Base-by-base conservation (phyloP, 1,284 basidiomycete species). In the Veloporphyrellus conicus region DNA sequence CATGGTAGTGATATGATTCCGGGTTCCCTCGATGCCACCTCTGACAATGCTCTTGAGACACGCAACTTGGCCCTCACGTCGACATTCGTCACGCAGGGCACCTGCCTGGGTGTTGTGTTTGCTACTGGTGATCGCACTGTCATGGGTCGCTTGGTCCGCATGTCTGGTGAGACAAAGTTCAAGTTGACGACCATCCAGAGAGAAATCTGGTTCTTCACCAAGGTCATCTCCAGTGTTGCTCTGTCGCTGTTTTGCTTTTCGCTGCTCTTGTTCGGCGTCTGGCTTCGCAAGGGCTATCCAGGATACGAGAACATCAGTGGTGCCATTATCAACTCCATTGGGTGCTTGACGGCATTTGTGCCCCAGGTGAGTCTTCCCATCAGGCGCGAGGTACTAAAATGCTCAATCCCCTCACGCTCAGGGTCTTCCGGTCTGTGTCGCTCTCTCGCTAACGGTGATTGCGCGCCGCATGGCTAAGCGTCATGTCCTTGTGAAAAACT, bases 71-170 rank as follows among this genome's bases (percentile, higher is more conserved):
- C 79, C 3, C 68, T 86, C 20, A 71, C 66, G 10, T 75, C 74
- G 0, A 78, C 76, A 0, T 74, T 76, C 51, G 71, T 76, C 45
- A 73, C 79, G 1, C 74, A 76, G 39, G 83, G 84, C 6, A 74
- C 64, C 22, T 82, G 79, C 43, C 67, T 67, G n/a, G 83, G 77
- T 27, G 63, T 80, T 16, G 79, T 81, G 19, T 75, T 82, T 45
- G 75, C 77, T 38, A 79, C 77, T 1, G 81, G 82, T 36, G 76
- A 81, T 59, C 69, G 67, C 29, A 81, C 81, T 3, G 74, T 76
- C 45, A 75, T 77, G 74, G 84, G 84, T n/a, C 73, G 80, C 33
- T 74, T 82, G 50, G 74, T 82, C 43, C 70, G 76, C 55, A 71
- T 80, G 54, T 78, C 80, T 0, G 72, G 69, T 14, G 66, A 74